Percentiles rank a stretch among this genome's conserved stretches.
These are phyloP conservation scores for Phytophthora cryptogea DNA, from an alignment of 352 stramenopile species.

Conservation along the genomic window DNA sequence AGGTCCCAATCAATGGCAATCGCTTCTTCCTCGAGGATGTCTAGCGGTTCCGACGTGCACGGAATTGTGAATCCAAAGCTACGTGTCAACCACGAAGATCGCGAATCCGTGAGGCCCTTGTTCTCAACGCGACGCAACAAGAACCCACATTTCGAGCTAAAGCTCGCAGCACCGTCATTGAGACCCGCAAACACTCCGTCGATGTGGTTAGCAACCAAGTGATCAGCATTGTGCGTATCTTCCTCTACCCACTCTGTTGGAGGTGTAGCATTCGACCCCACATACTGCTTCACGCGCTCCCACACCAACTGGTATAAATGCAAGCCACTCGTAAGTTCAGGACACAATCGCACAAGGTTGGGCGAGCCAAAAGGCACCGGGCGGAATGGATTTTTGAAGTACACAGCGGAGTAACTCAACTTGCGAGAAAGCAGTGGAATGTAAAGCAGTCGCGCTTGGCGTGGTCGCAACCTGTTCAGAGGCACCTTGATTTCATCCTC, in stretches of 20 bases:
- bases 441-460: constrained; percentile 77
- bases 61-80: constrained; percentile 85
- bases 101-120: constrained; percentile 83
- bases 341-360: constrained; percentile 85
- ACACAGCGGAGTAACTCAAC: constrained; percentile 86
- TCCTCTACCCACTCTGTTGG: constrained; percentile 48
- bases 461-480: constrained; percentile 61
- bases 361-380: constrained; percentile 85
- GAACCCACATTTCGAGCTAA: constrained; percentile 72
- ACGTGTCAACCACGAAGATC: constrained; percentile 75
- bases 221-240: constrained; percentile 32
- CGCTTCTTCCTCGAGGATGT: constrained; percentile 86
- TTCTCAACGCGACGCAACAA: constrained; percentile 81
- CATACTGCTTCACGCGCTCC: constrained; percentile 84
- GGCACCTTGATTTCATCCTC: constrained; percentile 82
- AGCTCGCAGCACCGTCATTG: constrained; percentile 22
- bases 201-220: constrained; percentile 69
- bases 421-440: constrained; percentile 84
- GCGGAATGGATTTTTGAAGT: constrained; percentile 90
- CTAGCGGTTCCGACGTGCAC: constrained; percentile 71
- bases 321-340: constrained; percentile 78
- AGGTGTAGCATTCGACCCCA: constrained; percentile 39
- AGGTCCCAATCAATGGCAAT: constrained; percentile 90
- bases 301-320: constrained; percentile 85
- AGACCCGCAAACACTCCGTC: constrained; percentile 82